Conservation (phyloP, 163 green algal species). For the Scenedesmus sp. region DNA sequence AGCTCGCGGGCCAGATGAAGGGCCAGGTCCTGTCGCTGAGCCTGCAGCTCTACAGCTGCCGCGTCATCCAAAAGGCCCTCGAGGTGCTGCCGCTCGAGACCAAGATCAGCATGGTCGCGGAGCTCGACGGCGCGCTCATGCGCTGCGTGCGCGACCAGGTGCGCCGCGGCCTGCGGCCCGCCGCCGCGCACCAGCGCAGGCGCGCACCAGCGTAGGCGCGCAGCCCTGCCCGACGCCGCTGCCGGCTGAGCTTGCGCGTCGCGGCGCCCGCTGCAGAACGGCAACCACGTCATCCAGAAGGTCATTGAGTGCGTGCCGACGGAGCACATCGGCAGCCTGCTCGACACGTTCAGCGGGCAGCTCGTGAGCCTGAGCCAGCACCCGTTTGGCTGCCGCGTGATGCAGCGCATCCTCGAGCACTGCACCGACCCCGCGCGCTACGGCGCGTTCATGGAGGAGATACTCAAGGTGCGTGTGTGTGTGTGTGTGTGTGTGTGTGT, state of each 20-base stretch:
- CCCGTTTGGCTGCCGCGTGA: constrained; percentile 90
- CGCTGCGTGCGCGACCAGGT: constrained; percentile 68
- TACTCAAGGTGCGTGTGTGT: constrained; percentile 55
- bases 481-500: no score
- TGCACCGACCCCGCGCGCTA: constrained; percentile 61
- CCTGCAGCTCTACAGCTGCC: constrained; percentile 93
- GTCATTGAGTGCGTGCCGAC: constrained; percentile 86
- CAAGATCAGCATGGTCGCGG: constrained; percentile 59
- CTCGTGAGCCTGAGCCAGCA: constrained; percentile 80
- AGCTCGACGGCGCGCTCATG: constrained; percentile 82
- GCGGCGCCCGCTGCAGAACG: no score
- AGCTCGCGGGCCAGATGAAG: constrained; percentile 53
- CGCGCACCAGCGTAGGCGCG: background rate
- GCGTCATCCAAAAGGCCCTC: constrained; percentile 93
- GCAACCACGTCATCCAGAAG: constrained; percentile 96
- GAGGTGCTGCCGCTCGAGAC: constrained; percentile 69
- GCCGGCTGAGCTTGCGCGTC: no score
- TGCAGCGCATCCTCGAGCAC: constrained; percentile 92
- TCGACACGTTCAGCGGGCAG: constrained; percentile 78
- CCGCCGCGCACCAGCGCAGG: constrained; percentile 7
- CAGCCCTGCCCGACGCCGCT: constrained; percentile 71
- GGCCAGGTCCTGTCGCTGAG: constrained; percentile 69
- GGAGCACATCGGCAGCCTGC: constrained; percentile 69
- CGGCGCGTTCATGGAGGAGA: constrained; percentile 60
- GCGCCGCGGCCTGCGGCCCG: no score